Base-by-base conservation (phyloP, 768 basidiomycete species). In the Termitomyces sp. region DNA sequence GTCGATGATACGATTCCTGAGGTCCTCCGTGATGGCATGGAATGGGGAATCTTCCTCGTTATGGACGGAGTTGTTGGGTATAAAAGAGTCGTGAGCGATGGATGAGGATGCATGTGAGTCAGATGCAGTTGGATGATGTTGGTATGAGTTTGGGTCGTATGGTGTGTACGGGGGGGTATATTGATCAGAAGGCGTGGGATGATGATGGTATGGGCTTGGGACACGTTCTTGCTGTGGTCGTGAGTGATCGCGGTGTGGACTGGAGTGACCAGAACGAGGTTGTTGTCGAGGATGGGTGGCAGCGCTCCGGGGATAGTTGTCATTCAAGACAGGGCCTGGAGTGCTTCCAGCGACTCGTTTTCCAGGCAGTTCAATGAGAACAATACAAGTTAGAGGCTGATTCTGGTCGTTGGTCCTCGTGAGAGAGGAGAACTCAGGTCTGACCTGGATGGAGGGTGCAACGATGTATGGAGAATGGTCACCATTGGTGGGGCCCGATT, bases 321-420 rank as follows among this genome's bases (percentile, higher is more conserved):
- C 86, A 22, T 77, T 68, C 48, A 79, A 67, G 46, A 82, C 73
- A 48, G 84, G 80, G 3, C 81, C 81, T 50, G 87, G 86, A 44
- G 84, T 76, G 57, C 75, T 77, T 12, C 74, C 69, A 0, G 73
- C 67, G 6, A 71, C 73, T 22, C 91, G 84, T 65, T 91, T 89
- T 27, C 86, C 86, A 2, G 96, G 92, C 2, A 98, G 83, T 74
- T 97, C 94, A 65, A 99, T 87, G 59, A 95, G 80, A 61, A 99
- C 88, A 68, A 98, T 89, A 70, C 95, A 98, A 11, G 96, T 97
- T 62, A 98, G 75, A 1, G 92, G 89, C 71, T 96, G 93, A 64
- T 84, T 91, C 36, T 80, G 64, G 62, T 88, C 84, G 59, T 70
- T 77, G 45, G 84, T 83, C 56, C 93, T 83, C 12, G 89, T 82